Conservation (phyloP, 371 early-diverging fungal species). For the Chytridium lagenaria region DNA sequence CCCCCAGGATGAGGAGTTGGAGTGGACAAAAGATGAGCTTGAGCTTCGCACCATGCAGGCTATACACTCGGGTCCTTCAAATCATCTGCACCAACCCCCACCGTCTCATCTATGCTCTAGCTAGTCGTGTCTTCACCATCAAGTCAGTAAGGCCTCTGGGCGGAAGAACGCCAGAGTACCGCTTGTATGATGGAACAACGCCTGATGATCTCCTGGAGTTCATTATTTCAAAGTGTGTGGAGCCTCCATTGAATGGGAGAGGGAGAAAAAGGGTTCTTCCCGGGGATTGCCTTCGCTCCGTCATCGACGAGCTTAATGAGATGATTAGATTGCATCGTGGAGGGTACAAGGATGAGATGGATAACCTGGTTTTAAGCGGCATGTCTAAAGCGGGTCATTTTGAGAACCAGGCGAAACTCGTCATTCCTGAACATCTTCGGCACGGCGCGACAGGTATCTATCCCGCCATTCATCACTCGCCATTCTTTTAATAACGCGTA, state of each 20-base stretch:
- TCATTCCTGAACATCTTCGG: slow-evolving; percentile 11
- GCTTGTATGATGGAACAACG: background rate
- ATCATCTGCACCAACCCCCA: background rate
- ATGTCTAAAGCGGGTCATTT: slow-evolving; percentile 18
- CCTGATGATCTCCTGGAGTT: slow-evolving; percentile 7
- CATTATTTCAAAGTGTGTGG: background rate
- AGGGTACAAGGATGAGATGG: slow-evolving; percentile 22
- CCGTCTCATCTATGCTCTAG: slow-evolving; percentile 15
- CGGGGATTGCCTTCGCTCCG: background rate
- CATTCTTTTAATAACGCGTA: no score
- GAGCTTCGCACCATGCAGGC: background rate
- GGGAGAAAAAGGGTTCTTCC: slow-evolving; percentile 1
- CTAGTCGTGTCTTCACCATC: slow-evolving; percentile 6
- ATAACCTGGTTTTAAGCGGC: slow-evolving; percentile 20
- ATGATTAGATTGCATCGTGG: background rate
- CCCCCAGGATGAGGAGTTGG: background rate
- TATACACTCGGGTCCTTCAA: background rate
- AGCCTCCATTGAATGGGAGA: background rate
- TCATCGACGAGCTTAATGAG: background rate
- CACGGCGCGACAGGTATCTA: background rate
- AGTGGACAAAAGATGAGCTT: background rate
- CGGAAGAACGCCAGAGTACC: slow-evolving; percentile 16
- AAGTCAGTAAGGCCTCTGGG: slow-evolving; percentile 14
- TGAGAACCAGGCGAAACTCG: background rate
- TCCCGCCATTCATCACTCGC: no score